Percentiles rank a stretch among this genome's conserved stretches.
phyloP scores from a whole-genome alignment of 768 basidiomycete genomes.

The Naganishia onofrii region DNA sequence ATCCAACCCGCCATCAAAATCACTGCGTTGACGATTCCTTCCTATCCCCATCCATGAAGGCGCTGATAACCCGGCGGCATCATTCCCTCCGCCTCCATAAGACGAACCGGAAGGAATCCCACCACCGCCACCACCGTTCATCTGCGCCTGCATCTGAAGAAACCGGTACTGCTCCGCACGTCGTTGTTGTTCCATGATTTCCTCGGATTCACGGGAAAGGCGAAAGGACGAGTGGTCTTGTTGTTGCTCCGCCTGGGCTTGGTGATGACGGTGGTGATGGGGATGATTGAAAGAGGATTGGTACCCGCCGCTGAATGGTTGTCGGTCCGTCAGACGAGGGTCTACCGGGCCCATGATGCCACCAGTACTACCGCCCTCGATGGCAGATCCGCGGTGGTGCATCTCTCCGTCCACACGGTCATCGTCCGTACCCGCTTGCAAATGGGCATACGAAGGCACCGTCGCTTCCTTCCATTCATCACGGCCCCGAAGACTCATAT shows the following conservation, averaged over 20 bases:
- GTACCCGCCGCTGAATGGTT: background rate
- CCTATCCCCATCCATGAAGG: conserved; percentile 22
- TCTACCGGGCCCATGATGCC: conserved; percentile 2
- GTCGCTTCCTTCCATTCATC: conserved; percentile 33
- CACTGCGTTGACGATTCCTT: conserved; percentile 23
- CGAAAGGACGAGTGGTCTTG: background rate
- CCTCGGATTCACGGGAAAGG: conserved; percentile 14
- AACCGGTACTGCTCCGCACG: conserved; percentile 19
- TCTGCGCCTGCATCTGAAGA: conserved; percentile 13
- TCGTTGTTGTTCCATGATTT: conserved; percentile 21
- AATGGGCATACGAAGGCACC: conserved; percentile 2
- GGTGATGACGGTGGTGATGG: too few relatives aligned
- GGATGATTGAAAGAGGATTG: background rate
- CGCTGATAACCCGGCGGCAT: background rate
- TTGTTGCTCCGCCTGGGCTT: too few relatives aligned
- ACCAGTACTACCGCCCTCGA: background rate
- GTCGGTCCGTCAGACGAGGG: conserved; percentile 9
- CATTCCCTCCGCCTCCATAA: background rate
- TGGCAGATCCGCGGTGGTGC: background rate
- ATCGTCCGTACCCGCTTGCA: background rate
- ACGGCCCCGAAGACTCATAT: conserved; percentile 28
- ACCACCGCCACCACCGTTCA: conserved; percentile 5
- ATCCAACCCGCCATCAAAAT: conserved; percentile 2
- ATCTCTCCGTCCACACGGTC: background rate
- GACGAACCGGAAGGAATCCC: too few relatives aligned